Conservation (phyloP, 108 stramenopile species). For the Pseudonitzschia multistriata region DNA sequence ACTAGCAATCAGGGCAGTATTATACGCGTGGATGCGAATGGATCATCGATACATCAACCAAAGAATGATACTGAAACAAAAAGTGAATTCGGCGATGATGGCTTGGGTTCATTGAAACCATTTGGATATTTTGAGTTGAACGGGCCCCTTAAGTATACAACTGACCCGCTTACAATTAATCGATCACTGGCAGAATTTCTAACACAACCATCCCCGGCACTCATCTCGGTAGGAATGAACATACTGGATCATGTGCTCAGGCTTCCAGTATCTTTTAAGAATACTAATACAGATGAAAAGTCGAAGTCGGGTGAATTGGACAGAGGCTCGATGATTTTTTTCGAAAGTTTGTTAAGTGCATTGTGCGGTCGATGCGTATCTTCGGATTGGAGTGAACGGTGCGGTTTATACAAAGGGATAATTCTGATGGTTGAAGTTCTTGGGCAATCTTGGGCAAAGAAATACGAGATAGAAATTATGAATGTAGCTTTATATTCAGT, state of each 20-base stretch:
- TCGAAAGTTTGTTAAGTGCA: slow-evolving; percentile 57
- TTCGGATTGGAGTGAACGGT: slow-evolving; percentile 49
- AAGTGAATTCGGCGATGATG: slow-evolving; percentile 28
- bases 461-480: slow-evolving; percentile 70
- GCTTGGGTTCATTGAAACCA: slow-evolving; percentile 49
- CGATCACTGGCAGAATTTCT: slow-evolving; percentile 56
- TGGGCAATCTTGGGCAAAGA: slow-evolving; percentile 52
- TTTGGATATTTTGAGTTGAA: slow-evolving; percentile 66
- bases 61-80: neutral
- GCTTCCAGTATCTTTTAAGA: slow-evolving; percentile 16
- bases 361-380: slow-evolving; percentile 48
- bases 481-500: slow-evolving; percentile 66
- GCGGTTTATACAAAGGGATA: slow-evolving; percentile 45
- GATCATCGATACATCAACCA: slow-evolving; percentile 29
- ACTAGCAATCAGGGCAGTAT: slow-evolving; percentile 40
- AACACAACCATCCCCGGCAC: slow-evolving; percentile 10
- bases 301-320: slow-evolving; percentile 3
- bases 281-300: neutral
- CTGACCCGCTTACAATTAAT: slow-evolving; percentile 56
- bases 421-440: slow-evolving; percentile 41
- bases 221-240: slow-evolving; percentile 23
- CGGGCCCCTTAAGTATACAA: slow-evolving; percentile 34
- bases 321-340: slow-evolving; percentile 31
- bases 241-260: slow-evolving; percentile 33
- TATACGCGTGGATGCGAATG: slow-evolving; percentile 63